Percentiles rank a stretch among this genome's conserved stretches.
Evolutionary conservation across 2,329 filamentous ascomycete species (phyloP).

Genomic region (Penicillium sp.): DNA sequence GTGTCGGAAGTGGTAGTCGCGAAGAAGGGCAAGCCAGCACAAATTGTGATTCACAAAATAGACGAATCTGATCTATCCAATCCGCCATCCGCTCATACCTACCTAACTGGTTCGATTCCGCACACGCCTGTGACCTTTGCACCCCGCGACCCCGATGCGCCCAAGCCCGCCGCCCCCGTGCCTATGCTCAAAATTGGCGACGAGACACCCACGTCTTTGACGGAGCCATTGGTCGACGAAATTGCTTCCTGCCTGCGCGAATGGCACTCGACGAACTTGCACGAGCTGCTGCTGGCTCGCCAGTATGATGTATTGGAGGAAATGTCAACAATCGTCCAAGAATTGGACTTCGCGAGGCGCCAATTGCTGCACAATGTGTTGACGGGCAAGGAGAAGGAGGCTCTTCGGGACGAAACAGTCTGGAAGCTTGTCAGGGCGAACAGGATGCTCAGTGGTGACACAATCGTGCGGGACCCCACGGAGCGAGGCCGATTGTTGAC

Average conservation of each 20-base stretch:
- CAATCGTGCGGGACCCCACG: conserved; percentile 88
- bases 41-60: conserved; percentile 41
- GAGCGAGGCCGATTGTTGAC: conserved; percentile 84
- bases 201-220: conserved; percentile 84
- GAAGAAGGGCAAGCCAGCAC: conserved; percentile 45
- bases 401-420: conserved; percentile 82
- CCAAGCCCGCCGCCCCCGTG: conserved; percentile 83
- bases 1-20: conserved; percentile 38
- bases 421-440: conserved; percentile 96
- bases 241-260: conserved; percentile 95
- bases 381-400: conserved; percentile 79
- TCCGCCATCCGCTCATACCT: conserved; percentile 34
- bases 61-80: conserved; percentile 37
- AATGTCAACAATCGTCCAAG: conserved; percentile 76
- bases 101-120: conserved; percentile 34
- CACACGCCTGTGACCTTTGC: conserved; percentile 38
- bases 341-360: conserved; percentile 81
- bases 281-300: conserved; percentile 81
- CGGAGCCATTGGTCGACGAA: conserved; percentile 93
- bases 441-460: conserved; percentile 88
- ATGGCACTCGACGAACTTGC: conserved; percentile 97
- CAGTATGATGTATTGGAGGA: conserved; percentile 81
- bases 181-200: conserved; percentile 98
- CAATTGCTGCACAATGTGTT: conserved; percentile 94
- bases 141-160: conserved; percentile 62